phyloP scores from a whole-genome alignment of 1,139 yeast species.

The Blastobotrys elegans region DNA sequence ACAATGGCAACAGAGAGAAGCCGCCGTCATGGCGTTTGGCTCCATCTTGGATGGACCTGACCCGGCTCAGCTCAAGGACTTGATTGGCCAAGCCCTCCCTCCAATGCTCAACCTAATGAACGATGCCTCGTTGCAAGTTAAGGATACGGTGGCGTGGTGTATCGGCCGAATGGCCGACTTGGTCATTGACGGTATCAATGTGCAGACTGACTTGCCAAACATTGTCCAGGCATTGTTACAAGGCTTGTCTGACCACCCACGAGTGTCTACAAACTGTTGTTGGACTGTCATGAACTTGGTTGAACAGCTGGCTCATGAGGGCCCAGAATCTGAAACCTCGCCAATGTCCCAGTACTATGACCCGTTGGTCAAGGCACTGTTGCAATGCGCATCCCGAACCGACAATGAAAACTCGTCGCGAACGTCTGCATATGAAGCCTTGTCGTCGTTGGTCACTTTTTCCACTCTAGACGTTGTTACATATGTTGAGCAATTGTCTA shows the following conservation, averaged over 20 bases:
- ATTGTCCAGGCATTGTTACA: conserved; percentile 66
- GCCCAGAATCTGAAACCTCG: conserved; percentile 49
- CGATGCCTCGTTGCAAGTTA: conserved; percentile 76
- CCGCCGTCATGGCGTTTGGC: conserved; percentile 99
- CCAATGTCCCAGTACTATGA: conserved; percentile 71
- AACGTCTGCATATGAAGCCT: conserved; percentile 93
- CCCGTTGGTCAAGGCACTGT: conserved; percentile 61
- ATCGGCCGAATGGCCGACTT: conserved; percentile 92
- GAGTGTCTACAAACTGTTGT: conserved; percentile 91
- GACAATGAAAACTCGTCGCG: conserved; percentile 88
- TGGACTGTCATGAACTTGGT: conserved; percentile 92
- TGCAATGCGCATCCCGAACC: conserved; percentile 60
- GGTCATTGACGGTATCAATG: conserved; percentile 71
- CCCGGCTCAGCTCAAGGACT: conserved; percentile 55
- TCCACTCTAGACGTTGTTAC: conserved; percentile 69
- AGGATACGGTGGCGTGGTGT: conserved; percentile 98
- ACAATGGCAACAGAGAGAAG: conserved; percentile 89
- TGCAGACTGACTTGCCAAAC: conserved; percentile 57
- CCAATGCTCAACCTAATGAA: conserved; percentile 70
- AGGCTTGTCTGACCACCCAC: conserved; percentile 86
- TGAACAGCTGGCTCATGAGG: conserved; percentile 71
- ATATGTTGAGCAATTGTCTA: conserved; percentile 65
- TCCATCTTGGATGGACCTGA: conserved; percentile 95
- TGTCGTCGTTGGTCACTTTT: conserved; percentile 73
- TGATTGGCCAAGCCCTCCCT: conserved; percentile 75